Base-by-base conservation (phyloP, 345 rosid species). In the Isatis tinctoria region DNA sequence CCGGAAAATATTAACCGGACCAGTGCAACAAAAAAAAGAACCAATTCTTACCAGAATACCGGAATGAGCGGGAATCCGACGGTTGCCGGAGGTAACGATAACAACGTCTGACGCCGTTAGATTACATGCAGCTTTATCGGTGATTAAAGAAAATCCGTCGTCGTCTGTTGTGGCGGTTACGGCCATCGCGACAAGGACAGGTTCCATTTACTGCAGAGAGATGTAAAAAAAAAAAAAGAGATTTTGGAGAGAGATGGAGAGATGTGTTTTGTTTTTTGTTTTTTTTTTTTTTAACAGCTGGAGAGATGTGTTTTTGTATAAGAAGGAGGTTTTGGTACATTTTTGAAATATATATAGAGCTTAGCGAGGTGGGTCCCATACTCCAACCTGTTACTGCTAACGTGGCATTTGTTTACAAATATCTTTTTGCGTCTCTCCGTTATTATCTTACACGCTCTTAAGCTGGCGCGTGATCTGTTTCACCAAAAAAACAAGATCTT, bases 61-160 rank as follows among this genome's bases (percentile, higher is more conserved):
- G 57, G 85, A 81, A 61, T 90, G 98, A 3, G 85, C 90, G 1
- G 96, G 85, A 78, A 93, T 87, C 43, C 88, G 88, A 28, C 76
- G 84, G 83, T 91, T 90, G 13, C 79, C 81, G 68, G 96, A 83
- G 54, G 97, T 89, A 57, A 90, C 73, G 77, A 93, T 79, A 33
- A 74, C 83, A 48, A 91, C 79, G 70, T 93, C 98, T 4, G 93
- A 67, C 32, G 22, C 4, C 61, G 52, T 66, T 45, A 45, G 60
- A 27, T 47, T 36, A 47, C 12, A 12, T 2, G 67, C 59, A 20
- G 1, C 0, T 48, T 59, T 56, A 44, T 82, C 73, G 4, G 84
- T 75, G 30, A 75, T 43, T 40, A 79, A 73, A 18, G 77, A 44
- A 16, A 44, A 60, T 27, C 41, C 51, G n/a, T 41, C 64, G 61